These are phyloP conservation scores for Stellera chamaejasme DNA, from an alignment of 345 rosid species.

Conservation along the genomic window DNA sequence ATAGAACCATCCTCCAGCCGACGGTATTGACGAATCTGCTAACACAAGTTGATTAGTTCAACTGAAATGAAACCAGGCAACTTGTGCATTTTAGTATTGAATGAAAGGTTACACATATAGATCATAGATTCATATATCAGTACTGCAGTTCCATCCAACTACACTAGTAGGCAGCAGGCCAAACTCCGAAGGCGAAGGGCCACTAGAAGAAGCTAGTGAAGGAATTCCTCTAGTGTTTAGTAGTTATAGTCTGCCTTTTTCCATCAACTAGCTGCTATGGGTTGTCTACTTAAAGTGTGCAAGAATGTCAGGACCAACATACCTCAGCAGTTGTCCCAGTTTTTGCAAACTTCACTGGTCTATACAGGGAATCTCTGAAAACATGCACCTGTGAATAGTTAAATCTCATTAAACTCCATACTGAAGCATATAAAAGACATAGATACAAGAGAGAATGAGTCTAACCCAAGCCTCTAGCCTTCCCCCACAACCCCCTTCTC, in stretches of 20 bases:
- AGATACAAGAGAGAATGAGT: slow-evolving; percentile 2
- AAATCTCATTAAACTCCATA: slow-evolving; percentile 7
- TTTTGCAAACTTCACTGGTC: slow-evolving; percentile 39
- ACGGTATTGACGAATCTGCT: slow-evolving; percentile 83
- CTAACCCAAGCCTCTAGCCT: not conserved
- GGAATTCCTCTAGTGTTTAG: too few relatives aligned
- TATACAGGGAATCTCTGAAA: slow-evolving; percentile 30
- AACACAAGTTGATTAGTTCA: not conserved
- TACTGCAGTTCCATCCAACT: too few relatives aligned
- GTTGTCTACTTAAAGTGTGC: not conserved
- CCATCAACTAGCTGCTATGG: too few relatives aligned
- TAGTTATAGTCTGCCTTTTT: too few relatives aligned
- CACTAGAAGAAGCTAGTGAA: too few relatives aligned
- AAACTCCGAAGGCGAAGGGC: too few relatives aligned
- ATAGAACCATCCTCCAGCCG: slow-evolving; percentile 77
- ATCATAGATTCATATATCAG: too few relatives aligned
- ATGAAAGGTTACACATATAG: too few relatives aligned
- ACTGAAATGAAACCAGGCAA: not conserved
- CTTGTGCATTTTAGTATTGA: too few relatives aligned
- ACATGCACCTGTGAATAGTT: slow-evolving; percentile 47
- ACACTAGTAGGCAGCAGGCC: too few relatives aligned
- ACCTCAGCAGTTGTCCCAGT: slow-evolving; percentile 98
- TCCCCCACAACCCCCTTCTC: too few relatives aligned
- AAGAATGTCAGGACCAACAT: not conserved
- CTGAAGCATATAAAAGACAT: not conserved